phyloP scores from a whole-genome alignment of 2,329 filamentous ascomycete genomes.

The Neophaeococcomyces aloes region DNA sequence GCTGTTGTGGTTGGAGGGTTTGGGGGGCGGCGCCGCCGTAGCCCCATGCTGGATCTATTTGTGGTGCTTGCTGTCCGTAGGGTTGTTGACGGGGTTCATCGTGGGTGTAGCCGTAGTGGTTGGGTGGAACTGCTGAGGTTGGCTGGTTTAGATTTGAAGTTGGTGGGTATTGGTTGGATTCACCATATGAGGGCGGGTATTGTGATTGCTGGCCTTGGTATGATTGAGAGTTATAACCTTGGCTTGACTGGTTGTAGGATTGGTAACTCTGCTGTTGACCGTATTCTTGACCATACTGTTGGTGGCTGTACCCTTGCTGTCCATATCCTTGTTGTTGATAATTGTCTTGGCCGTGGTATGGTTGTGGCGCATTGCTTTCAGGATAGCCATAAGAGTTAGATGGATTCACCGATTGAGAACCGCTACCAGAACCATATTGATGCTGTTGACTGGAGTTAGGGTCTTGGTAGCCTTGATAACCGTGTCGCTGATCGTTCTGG shows the following conservation, averaged over 20 bases:
- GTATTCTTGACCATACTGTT: slow-evolving; percentile 2
- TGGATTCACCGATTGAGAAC: slow-evolving; percentile 6
- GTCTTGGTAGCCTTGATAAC: not conserved
- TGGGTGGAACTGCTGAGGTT: slow-evolving; percentile 7
- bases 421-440: slow-evolving; percentile 11
- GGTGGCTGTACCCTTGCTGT: slow-evolving; percentile 1
- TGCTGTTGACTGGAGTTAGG: slow-evolving; percentile 10
- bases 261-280: slow-evolving; percentile 13
- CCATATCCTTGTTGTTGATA: not conserved
- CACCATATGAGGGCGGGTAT: slow-evolving; percentile 8
- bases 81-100: slow-evolving; percentile 9
- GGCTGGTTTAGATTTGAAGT: not conserved
- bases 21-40: not conserved
- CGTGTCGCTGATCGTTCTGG: not conserved
- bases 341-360: slow-evolving; percentile 8
- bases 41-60: not conserved
- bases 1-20: slow-evolving; percentile 14
- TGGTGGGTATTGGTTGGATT: slow-evolving; percentile 1
- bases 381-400: slow-evolving; percentile 6
- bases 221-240: slow-evolving; percentile 10
- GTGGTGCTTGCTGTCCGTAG: slow-evolving; percentile 1
- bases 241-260: slow-evolving; percentile 5
- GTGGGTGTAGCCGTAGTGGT: slow-evolving; percentile 9
- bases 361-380: slow-evolving; percentile 12
- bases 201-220: slow-evolving; percentile 12